Conservation (phyloP, 805 yeast species). For the Candida boidinii region DNA sequence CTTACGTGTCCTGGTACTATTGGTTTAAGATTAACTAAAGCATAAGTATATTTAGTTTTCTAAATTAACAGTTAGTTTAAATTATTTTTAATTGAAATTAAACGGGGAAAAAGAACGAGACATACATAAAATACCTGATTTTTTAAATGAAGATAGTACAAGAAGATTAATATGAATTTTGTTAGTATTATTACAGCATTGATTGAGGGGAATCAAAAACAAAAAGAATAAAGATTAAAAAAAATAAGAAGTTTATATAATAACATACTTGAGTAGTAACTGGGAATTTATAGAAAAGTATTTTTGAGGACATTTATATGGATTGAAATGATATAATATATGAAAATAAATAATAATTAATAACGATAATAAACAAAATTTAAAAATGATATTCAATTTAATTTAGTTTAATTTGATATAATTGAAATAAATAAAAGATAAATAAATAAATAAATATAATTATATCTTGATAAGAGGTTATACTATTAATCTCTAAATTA, state of each 20-base stretch:
- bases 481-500: no score
- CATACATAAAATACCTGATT: constrained; percentile 13
- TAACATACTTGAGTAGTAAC: constrained; percentile 46
- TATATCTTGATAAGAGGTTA: no score
- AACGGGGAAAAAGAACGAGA: not conserved
- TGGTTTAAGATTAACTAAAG: constrained; percentile 87
- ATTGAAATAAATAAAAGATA: no score
- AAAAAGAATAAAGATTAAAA: no score
- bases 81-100: not conserved
- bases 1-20: constrained; percentile 82
- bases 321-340: no score
- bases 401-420: no score
- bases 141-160: no score
- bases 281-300: constrained; percentile 42
- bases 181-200: not conserved
- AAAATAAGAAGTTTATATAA: not conserved
- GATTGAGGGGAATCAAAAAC: no score
- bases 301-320: constrained; percentile 11
- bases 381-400: no score
- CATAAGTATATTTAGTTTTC: constrained; percentile 61
- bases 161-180: constrained; percentile 1
- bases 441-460: no score
- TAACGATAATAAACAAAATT: no score
- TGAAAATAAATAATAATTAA: no score
- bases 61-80: constrained; percentile 24